Conservation (phyloP, 2,329 filamentous ascomycete species). For the Fusarium sarcochroum region DNA sequence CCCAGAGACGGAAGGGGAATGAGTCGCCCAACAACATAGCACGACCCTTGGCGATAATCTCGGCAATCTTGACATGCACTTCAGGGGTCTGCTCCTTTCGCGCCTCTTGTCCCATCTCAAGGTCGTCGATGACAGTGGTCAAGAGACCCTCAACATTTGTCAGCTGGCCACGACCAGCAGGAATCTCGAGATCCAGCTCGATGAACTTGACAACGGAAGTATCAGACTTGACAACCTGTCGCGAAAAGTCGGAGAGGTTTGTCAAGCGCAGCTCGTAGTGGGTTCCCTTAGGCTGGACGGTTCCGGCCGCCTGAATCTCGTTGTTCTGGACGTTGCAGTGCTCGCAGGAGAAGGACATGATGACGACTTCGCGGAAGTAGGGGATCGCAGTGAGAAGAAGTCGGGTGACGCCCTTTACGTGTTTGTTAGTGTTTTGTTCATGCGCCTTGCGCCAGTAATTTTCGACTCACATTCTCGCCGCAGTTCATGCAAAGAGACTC, state of each 20-base stretch:
- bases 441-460: background rate
- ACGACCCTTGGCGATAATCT: constrained; percentile 79
- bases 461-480: constrained; percentile 75
- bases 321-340: constrained; percentile 92
- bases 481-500: constrained; percentile 92
- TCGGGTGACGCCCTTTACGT: constrained; percentile 79
- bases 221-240: constrained; percentile 94
- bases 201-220: constrained; percentile 88
- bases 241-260: constrained; percentile 78
- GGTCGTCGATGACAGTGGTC: constrained; percentile 81
- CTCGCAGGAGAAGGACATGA: constrained; percentile 96
- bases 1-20: constrained; percentile 88
- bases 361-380: constrained; percentile 96
- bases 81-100: constrained; percentile 85
- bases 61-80: constrained; percentile 81
- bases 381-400: constrained; percentile 93
- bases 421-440: constrained; percentile 32
- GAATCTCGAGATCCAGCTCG: constrained; percentile 93
- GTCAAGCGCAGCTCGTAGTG: constrained; percentile 88
- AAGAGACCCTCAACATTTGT: constrained; percentile 95
- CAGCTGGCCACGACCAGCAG: constrained; percentile 89
- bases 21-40: constrained; percentile 82
- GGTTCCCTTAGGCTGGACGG: constrained; percentile 89
- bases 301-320: constrained; percentile 91
- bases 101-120: constrained; percentile 85